Base-by-base conservation (phyloP, 768 basidiomycete species). In the Boletellus ananas region DNA sequence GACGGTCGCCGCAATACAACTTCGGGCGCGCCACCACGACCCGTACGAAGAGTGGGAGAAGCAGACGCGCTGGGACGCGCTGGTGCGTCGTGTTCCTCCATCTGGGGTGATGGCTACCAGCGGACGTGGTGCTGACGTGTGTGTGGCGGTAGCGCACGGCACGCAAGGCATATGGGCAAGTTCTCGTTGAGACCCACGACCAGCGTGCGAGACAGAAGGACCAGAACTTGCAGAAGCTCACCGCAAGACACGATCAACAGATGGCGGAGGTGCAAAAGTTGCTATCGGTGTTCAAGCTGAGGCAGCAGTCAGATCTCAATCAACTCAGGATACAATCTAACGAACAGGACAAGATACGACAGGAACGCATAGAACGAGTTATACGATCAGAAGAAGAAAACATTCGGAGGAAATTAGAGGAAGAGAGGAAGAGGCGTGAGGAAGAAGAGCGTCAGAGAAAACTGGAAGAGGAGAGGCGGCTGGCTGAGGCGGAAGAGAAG, bases 361-460 rank as follows among this genome's bases (percentile, higher is more conserved):
- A 80, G 71, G 72, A 79, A 23, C 72, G 81, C 4, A 79, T 87
- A 45, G 85, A 90, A 64, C 62, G 53, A 3, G 80, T 75, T 7
- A 89, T 90, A 53, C 77, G 77, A 58, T 27, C 67, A 3, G 85
- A 88, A 59, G 83, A 87, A 53, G 83, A 81, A 25, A 84, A 80
- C 51, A 65, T 77, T 18, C 74, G 73, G 9, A 72, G 64, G 52
- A 71, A 63, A 49, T 57, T 81, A 34, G 84, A 83, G 50, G 81
- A 75, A 18, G 85, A 88, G 64, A 70, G 77, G 49, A 78, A 70
- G 62, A 67, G 58, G 25, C 64, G 65, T 17, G 78, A 79, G 50
- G 79, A 78, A 56, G 74, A 74, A 46, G 78, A 82, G 46, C 64
- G 65, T 51, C 68, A 64, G 43, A 67, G 69, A 38, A 72, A 74